Base-by-base conservation (phyloP, 805 yeast species). In the Candida adriatica region DNA sequence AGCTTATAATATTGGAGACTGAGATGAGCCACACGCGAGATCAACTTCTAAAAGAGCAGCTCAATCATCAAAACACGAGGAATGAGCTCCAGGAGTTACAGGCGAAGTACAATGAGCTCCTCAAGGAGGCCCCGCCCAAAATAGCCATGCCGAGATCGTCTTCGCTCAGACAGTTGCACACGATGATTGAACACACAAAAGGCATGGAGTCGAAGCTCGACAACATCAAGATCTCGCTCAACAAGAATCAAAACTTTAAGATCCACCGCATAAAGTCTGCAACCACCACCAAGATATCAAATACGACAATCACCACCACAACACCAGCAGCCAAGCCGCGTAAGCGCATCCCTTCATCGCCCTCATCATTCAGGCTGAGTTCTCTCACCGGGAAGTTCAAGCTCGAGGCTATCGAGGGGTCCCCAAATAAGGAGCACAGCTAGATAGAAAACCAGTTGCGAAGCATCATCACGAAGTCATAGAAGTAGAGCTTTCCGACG, bases 1-100 rank as follows among this genome's bases (percentile, higher is more conserved):
- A 46, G 29, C 42, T 57, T 7, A 64, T 68, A 2, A 32, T 67
- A 20, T 41, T 62, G 10, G 70, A 64, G 29, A 48, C 57, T 4
- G 70, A 64, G 18, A 23, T 56, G 6, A 49, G 49, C 6, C 49
- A 54, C 2, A 38, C 47, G 14, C 59, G 51, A 18, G 55, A 51
- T 13, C 34, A 52, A 10, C 21, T 49, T 3, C 18, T 45, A 8
- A 49, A 39, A 19, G 58, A 55, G 23, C 45, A 45, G 27, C 26
- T 56, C 8, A 35, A 35, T 6, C 49, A 49, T 22, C 58, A 54
- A 28, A 55, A 55, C 27, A 38, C 51, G 4, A 34, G 34, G 21
- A 53, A 49, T 27, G 51, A 48, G 23, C 23, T 49, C 2, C 37
- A 35, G 9, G 46, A 51, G 11, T 32, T 35, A 13, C 48, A 41